phyloP scores from a whole-genome alignment of 2,329 filamentous ascomycete species.

The Aspergillus jensenii region DNA sequence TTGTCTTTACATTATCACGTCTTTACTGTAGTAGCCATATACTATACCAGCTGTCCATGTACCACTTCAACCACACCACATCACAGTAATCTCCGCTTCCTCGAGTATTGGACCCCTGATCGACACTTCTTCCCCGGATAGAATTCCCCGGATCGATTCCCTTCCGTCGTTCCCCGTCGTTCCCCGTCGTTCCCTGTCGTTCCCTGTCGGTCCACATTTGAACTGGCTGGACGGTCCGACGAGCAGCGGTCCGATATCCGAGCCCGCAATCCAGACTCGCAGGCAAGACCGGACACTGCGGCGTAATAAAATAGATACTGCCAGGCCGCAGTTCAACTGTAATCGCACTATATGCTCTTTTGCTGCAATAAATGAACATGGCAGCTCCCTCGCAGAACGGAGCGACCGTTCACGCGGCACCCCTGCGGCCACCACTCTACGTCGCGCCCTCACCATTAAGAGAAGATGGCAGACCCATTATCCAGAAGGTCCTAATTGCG shows the following conservation, averaged over 20 bases:
- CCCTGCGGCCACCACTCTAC: neutral
- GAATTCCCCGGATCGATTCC: neutral
- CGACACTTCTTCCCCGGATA: too few species aligned
- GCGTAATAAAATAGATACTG: neutral
- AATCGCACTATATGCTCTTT: too few species aligned
- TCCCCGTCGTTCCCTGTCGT: too few species aligned
- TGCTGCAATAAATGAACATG: too few species aligned
- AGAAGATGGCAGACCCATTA: neutral
- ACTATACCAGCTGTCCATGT: too few species aligned
- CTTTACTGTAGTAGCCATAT: too few species aligned
- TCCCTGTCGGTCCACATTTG: too few species aligned
- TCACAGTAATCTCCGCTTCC: too few species aligned
- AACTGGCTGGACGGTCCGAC: neutral
- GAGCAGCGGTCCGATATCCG: constrained; percentile 4
- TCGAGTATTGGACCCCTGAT: too few species aligned
- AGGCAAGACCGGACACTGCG: neutral
- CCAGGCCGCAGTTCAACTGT: neutral
- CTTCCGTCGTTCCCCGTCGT: neutral
- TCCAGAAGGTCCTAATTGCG: constrained; percentile 8
- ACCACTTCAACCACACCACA: neutral
- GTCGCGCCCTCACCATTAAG: neutral
- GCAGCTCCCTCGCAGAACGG: too few species aligned
- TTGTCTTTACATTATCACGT: too few species aligned
- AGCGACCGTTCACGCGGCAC: neutral
- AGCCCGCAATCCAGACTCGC: neutral